Evolutionary conservation across 306 rosid genomes (phyloP).

Genomic region (Quercus rubra): DNA sequence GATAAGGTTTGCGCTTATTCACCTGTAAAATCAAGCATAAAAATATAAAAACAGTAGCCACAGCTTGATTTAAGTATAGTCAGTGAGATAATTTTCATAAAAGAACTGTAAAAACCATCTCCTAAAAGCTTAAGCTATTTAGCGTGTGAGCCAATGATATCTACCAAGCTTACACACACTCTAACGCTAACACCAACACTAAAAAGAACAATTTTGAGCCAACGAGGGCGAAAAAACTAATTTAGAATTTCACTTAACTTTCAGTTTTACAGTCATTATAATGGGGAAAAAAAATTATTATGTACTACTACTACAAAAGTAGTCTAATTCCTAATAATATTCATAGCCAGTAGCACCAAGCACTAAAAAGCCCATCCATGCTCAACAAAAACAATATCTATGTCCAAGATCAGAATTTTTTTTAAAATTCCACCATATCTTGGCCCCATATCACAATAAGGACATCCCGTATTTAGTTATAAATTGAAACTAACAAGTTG

Average conservation of each 20-base stretch:
- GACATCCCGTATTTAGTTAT: not conserved
- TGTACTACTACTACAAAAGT: not conserved
- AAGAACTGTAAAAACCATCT: not conserved
- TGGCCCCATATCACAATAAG: not conserved
- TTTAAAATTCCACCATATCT: no score
- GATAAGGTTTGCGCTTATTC: slow-evolving; percentile 88
- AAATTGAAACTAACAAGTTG: no score
- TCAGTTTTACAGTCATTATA: not conserved
- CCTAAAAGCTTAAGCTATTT: not conserved
- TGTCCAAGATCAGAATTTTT: not conserved
- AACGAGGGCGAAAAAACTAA: not conserved
- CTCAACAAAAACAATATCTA: not conserved
- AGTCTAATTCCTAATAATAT: not conserved
- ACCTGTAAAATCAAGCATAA: slow-evolving; percentile 46
- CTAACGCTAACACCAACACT: not conserved
- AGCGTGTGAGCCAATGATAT: not conserved
- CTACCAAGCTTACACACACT: not conserved
- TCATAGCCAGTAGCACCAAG: not conserved
- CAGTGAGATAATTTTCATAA: not conserved
- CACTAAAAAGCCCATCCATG: not conserved
- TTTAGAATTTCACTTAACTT: not conserved
- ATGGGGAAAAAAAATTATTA: not conserved
- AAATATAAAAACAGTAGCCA: slow-evolving; percentile 6
- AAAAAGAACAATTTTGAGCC: no score
- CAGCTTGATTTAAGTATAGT: not conserved